Conservation (phyloP, 345 rosid genomes). For the Combretum micranthum region DNA sequence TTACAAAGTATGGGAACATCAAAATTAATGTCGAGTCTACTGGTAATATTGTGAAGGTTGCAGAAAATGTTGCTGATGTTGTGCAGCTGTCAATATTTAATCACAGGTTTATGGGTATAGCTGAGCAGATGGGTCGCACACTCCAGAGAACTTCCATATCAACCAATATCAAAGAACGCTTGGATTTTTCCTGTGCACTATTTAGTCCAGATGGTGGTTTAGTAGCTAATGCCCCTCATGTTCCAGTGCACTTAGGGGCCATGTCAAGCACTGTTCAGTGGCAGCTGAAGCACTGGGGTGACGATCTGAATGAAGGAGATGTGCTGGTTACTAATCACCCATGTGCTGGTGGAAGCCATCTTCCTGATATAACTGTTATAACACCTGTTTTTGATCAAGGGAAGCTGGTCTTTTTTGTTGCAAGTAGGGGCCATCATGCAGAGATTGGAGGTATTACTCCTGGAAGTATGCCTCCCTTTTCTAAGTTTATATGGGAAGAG, state of each 20-base stretch:
- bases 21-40: conserved; percentile 58
- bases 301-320: conserved; percentile 76
- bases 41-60: conserved; percentile 29
- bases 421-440: conserved; percentile 97
- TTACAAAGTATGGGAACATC: conserved; percentile 88
- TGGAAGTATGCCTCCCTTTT: conserved; percentile 99
- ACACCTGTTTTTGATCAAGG: conserved; percentile 81
- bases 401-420: conserved; percentile 90
- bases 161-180: conserved; percentile 87
- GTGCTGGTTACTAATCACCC: conserved; percentile 94
- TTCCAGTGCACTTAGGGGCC: conserved; percentile 96
- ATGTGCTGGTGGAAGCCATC: conserved; percentile 95
- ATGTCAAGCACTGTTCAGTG: conserved; percentile 92
- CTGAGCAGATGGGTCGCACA: conserved; percentile 98
- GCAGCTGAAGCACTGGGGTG: conserved; percentile 84
- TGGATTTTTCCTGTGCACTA: conserved; percentile 96
- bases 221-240: conserved; percentile 97
- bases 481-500: conserved; percentile 92
- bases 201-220: conserved; percentile 93
- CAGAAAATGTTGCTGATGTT: conserved; percentile 82
- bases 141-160: conserved; percentile 96
- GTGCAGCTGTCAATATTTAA: conserved; percentile 93
- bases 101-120: conserved; percentile 98
- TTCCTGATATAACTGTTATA: conserved; percentile 90
- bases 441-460: conserved; percentile 99